Base-by-base conservation (phyloP, 306 rosid species). In the Cyamopsis tetragonoloba region DNA sequence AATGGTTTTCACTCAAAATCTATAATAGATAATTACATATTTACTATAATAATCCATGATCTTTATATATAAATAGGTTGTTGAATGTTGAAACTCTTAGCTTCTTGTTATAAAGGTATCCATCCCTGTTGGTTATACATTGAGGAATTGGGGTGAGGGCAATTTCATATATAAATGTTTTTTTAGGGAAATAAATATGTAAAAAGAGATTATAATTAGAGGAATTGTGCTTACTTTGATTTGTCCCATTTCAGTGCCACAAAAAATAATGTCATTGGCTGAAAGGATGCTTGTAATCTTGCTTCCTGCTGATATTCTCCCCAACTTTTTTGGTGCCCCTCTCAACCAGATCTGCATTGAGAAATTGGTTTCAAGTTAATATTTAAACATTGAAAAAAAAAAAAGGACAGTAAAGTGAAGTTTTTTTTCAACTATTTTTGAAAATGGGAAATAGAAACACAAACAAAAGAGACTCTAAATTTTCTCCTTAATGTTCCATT, bases 251-350 rank as follows among this genome's bases (percentile, higher is more conserved):
- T 84, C 96, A 18, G 96, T 89, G 37, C 96, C 92, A 66, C 96
- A 89, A 15, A 86, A 77, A 78, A 89, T 75, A 30, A 82, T 79
- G 82, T 89, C 92, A 72, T 89, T 89, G 72, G 87, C 96, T 0
- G 84, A 66, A 38, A 84, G 86, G 22, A 84, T 66, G 74, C 90
- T 82, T 22, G 92, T 86, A 66, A 89, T 86, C 82, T 68, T 72
- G 84, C 92, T 86, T 70, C 96, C 88, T n/a, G 87, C 96, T 79
- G 92, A 82, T 61, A 84, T 70, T 83, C 96, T 86, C 43, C 96
- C 96, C 41, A 89, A 61, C 47, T 82, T 86, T 67, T 80, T 87
- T 49, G 80, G 81, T 7, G 79, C 42, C 57, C 85, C 79, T 75
- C 96, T 80, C 82, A 89, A 71, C 96, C 96, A 89, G 24, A 89